Evolutionary conservation across 2,329 filamentous ascomycete genomes (phyloP).

Genomic region (Stachybotrys echinatus): DNA sequence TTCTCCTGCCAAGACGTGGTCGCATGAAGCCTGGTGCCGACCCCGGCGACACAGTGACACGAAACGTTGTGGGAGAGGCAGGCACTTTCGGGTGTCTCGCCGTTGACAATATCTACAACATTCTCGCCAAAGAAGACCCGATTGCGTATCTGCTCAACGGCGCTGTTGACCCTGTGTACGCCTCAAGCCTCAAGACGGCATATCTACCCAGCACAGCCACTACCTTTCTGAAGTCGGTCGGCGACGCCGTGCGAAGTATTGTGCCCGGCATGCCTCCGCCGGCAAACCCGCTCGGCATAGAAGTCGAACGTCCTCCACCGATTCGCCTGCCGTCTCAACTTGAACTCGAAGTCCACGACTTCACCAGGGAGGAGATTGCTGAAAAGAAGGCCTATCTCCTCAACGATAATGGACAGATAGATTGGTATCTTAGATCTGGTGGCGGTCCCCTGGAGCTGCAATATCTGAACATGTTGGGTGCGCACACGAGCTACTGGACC

Average conservation of each 20-base stretch:
- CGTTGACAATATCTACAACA: constrained; percentile 94
- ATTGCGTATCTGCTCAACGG: constrained; percentile 93
- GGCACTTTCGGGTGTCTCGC: constrained; percentile 86
- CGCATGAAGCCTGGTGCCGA: constrained; percentile 72
- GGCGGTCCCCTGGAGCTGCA: constrained; percentile 89
- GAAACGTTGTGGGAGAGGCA: constrained; percentile 65
- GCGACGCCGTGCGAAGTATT: constrained; percentile 56
- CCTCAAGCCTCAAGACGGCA: constrained; percentile 68
- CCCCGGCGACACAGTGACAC: constrained; percentile 49
- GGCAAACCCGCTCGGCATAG: constrained; percentile 19
- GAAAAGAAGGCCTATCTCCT: constrained; percentile 83
- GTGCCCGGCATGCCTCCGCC: constrained; percentile 45
- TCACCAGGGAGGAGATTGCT: constrained; percentile 84
- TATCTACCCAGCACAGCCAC: constrained; percentile 70
- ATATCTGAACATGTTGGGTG: constrained; percentile 94
- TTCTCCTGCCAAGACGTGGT: constrained; percentile 69
- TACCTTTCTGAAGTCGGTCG: constrained; percentile 60
- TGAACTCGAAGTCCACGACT: constrained; percentile 95
- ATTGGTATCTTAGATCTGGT: constrained; percentile 79
- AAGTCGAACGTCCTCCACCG: constrained; percentile 30
- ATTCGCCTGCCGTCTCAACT: constrained; percentile 57
- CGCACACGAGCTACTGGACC: constrained; percentile 92
- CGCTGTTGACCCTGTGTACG: constrained; percentile 76
- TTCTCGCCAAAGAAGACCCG: constrained; percentile 66
- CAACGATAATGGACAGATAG: constrained; percentile 95